These are phyloP conservation scores for Umbelopsis sp. DNA, from an alignment of 192 early-diverging fungal genomes.

Conservation along the genomic window DNA sequence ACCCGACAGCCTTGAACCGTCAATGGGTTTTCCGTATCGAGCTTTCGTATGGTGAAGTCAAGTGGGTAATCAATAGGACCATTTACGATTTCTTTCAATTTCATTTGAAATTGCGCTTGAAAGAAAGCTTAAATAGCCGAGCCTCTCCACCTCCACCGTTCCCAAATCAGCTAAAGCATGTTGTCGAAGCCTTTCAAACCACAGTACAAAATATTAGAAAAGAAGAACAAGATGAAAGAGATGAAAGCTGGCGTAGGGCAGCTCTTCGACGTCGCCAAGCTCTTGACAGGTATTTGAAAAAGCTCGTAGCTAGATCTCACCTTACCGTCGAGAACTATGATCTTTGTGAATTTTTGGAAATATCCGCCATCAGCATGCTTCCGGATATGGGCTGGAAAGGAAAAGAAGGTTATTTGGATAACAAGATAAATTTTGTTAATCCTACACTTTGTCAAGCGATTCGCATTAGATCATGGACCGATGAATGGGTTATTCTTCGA, in stretches of 20 bases:
- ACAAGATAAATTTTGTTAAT: conserved; percentile 51
- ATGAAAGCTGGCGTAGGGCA: conserved; percentile 30
- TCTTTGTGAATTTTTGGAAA: conserved; percentile 76
- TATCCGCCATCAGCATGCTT: conserved; percentile 71
- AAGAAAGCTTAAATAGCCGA: conserved; percentile 28
- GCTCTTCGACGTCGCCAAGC: conserved; percentile 53
- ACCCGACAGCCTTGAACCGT: conserved; percentile 21
- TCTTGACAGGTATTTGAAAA: conserved; percentile 62
- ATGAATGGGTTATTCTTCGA: conserved; percentile 79
- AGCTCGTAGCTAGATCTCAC: conserved; percentile 62
- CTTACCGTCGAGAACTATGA: conserved; percentile 62
- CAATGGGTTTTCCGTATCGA: conserved; percentile 42
- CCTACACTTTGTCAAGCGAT: conserved; percentile 27
- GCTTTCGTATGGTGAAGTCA: conserved; percentile 71
- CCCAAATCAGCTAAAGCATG: conserved; percentile 29
- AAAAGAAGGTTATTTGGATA: conserved; percentile 76
- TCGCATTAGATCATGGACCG: conserved; percentile 47
- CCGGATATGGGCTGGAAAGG: conserved; percentile 86
- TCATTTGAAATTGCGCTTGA: conserved; percentile 59
- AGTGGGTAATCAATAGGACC: conserved; percentile 71
- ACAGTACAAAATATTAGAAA: neutral
- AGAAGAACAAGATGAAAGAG: conserved; percentile 4
- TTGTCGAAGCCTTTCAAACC: conserved; percentile 7
- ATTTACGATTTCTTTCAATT: conserved; percentile 69
- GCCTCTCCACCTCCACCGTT: conserved; percentile 37